Conservation (phyloP, 352 stramenopile species). For the Globisporangium apiculatum region DNA sequence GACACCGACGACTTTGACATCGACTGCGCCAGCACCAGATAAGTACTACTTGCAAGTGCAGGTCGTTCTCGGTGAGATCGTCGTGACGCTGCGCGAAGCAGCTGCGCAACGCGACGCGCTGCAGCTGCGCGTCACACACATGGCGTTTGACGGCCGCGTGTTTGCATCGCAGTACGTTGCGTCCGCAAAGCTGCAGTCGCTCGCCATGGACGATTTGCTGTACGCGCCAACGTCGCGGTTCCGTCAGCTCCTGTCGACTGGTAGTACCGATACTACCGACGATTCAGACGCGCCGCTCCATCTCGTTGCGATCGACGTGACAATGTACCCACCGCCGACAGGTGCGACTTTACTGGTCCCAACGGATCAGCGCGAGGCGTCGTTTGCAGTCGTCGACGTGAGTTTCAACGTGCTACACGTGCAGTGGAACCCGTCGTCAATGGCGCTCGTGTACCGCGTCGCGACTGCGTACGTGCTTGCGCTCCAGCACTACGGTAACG, state of each 20-base stretch:
- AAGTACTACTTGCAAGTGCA: constrained; percentile 47
- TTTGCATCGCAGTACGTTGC: constrained; percentile 44
- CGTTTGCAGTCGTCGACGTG: constrained; percentile 41
- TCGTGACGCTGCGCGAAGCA: constrained; percentile 47
- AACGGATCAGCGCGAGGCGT: constrained; percentile 1
- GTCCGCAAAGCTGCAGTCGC: constrained; percentile 39
- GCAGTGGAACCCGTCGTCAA: constrained; percentile 83
- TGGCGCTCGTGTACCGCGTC: constrained; percentile 70
- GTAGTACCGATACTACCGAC: constrained; percentile 10
- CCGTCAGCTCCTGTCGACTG: constrained; percentile 64
- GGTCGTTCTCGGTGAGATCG: constrained; percentile 41
- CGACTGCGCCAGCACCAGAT: constrained; percentile 12
- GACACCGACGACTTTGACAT: not conserved
- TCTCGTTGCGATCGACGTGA: constrained; percentile 45
- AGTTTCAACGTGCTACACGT: constrained; percentile 68
- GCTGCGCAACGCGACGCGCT: constrained; percentile 38
- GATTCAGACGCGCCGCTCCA: constrained; percentile 5
- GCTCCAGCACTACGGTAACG: constrained; percentile 29
- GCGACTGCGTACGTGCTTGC: constrained; percentile 45
- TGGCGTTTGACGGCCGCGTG: constrained; percentile 32
- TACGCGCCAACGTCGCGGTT: constrained; percentile 41
- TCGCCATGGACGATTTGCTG: constrained; percentile 68
- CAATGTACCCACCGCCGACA: constrained; percentile 21
- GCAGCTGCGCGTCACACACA: constrained; percentile 32
- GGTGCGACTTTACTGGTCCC: not conserved